phyloP scores from a whole-genome alignment of 805 yeast genomes.

The Cyberlindnera veronae region DNA sequence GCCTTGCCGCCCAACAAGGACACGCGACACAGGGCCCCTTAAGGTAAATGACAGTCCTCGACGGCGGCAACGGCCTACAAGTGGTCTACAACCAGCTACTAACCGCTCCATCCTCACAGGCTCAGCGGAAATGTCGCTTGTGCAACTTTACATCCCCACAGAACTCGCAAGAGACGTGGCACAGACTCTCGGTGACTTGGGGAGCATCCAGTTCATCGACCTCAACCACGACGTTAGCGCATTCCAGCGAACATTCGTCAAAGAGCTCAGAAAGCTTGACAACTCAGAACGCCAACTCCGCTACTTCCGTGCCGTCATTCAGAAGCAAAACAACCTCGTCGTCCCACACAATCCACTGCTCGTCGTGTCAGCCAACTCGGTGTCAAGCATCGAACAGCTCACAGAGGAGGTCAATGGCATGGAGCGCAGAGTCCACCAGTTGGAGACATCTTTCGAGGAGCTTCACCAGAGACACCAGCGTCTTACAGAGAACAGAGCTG shows the following conservation, averaged over 20 bases:
- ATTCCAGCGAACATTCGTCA: slow-evolving; percentile 88
- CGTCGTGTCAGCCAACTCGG: slow-evolving; percentile 26
- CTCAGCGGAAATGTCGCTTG: slow-evolving; percentile 96
- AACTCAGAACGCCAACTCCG: slow-evolving; percentile 84
- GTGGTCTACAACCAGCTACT: no score
- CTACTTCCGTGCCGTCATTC: slow-evolving; percentile 47
- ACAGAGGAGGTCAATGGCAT: slow-evolving; percentile 57
- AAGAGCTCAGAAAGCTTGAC: slow-evolving; percentile 79
- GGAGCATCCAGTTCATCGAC: slow-evolving; percentile 85
- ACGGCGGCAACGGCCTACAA: no score
- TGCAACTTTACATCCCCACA: slow-evolving; percentile 86
- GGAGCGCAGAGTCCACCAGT: slow-evolving; percentile 71
- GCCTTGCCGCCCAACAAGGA: not conserved
- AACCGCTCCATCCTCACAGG: slow-evolving; percentile 33
- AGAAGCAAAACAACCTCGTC: slow-evolving; percentile 39
- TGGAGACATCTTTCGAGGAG: slow-evolving; percentile 64
- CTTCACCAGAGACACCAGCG: slow-evolving; percentile 60
- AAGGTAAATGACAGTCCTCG: no score
- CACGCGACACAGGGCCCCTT: not conserved
- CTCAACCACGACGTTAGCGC: slow-evolving; percentile 74
- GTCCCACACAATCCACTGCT: slow-evolving; percentile 32
- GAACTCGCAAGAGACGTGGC: slow-evolving; percentile 87
- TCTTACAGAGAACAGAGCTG: slow-evolving; percentile 69
- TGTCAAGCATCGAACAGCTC: slow-evolving; percentile 60
- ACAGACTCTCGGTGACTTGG: slow-evolving; percentile 82